Base-by-base conservation (phyloP, 2,329 filamentous ascomycete genomes). In the Balansia obtecta region DNA sequence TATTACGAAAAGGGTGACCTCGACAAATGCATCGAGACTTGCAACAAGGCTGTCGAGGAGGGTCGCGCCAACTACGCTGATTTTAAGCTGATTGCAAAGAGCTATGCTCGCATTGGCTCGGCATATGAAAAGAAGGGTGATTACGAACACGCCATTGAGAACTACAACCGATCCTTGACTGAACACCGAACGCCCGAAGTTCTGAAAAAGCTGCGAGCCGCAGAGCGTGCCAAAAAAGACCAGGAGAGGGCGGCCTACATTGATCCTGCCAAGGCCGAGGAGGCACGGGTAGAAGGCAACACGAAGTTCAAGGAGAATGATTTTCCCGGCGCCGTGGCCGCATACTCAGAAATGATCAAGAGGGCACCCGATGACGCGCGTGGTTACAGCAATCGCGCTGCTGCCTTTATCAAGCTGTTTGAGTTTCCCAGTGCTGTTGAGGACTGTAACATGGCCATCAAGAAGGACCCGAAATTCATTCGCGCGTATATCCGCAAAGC, bases 21-120 rank as follows among this genome's bases (percentile, higher is more conserved):
- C 67, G 79, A 94, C 61, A 86, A 83, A 52, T 83, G 85, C 57
- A 89, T 98, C 56, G 86, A 94, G 60, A 73, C 83, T 15, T 98
- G 93, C 72, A 82, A 86, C 60, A 82, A 88, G 71, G 93, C 94
- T 11, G 79, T 95, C 49, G 85, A 94, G 58, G 86, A 97, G 67
- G 93, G 93, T 50, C 88, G 93, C 52, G 79, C 85, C 60, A 82
- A 94, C 59, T 85, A 89, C 51, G 90, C 93, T 55, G 93, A 98
- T 71, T 98, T 97, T 77, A 98, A 98, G 80, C 78, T 90, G 63
- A 91, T 98, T 57, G 90, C 94, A 64, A 97, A 96, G 82, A 87
- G 91, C n/a, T 96, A 93, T 62, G 89, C 90, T 39, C 88, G 93
- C 59, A 95, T 98, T 58, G 93, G 93, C 56, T 80, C 83, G n/a